Conservation (phyloP, 2,329 filamentous ascomycete species). For the Chalaropsis ovoidea region DNA sequence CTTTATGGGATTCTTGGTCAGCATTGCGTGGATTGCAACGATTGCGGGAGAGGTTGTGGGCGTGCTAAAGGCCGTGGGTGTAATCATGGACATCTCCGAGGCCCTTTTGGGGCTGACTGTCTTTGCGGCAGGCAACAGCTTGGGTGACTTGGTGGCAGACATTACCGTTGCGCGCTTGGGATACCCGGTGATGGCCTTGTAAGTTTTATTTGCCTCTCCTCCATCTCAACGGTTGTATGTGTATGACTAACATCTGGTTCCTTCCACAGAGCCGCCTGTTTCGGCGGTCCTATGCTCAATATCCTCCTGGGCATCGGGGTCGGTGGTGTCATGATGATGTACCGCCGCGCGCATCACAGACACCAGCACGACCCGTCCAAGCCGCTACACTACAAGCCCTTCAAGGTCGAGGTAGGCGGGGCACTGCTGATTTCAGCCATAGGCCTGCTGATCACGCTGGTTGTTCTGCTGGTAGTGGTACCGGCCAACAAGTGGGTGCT, state of each 20-base stretch:
- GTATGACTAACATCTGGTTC: not conserved
- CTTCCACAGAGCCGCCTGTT: conserved; percentile 62
- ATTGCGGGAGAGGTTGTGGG: conserved; percentile 94
- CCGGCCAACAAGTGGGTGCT: conserved; percentile 80
- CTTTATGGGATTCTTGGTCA: conserved; percentile 80
- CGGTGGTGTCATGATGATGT: conserved; percentile 77
- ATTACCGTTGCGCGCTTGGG: conserved; percentile 88
- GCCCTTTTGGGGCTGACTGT: conserved; percentile 90
- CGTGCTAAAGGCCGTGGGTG: conserved; percentile 82
- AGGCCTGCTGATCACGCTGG: conserved; percentile 70
- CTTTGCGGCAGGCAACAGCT: conserved; percentile 90
- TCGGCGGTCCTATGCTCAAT: conserved; percentile 97
- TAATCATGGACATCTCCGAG: conserved; percentile 86
- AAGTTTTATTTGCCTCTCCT: conserved; percentile 31
- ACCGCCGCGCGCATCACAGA: conserved; percentile 57
- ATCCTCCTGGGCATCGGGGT: conserved; percentile 92
- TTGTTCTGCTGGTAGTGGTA: conserved; percentile 68
- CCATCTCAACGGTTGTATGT: not conserved
- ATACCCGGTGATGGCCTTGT: conserved; percentile 89
- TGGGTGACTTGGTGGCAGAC: conserved; percentile 88
- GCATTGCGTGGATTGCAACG: conserved; percentile 91
- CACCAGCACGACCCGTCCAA: conserved; percentile 53
- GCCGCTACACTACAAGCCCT: conserved; percentile 60
- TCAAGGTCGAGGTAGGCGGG: conserved; percentile 72
- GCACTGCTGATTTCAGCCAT: conserved; percentile 76